These are phyloP conservation scores for Elsinoe fawcettii DNA, from an alignment of 2,329 filamentous ascomycete species.

Conservation along the genomic window DNA sequence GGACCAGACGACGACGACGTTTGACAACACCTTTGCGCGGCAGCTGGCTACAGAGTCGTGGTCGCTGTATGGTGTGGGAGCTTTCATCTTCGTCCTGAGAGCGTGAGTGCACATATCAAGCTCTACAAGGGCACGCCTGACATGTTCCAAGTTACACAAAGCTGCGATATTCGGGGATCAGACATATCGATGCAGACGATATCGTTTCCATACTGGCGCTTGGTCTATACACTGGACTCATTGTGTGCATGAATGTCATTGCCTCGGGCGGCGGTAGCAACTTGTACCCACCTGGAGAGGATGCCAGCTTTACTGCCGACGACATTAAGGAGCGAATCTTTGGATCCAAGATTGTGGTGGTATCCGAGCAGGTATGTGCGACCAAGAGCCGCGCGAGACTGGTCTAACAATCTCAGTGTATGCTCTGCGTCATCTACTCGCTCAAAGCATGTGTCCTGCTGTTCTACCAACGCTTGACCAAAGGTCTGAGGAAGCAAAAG, in stretches of 20 bases:
- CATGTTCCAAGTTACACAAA: constrained; percentile 16
- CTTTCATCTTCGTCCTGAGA: constrained; percentile 17
- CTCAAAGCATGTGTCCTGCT: constrained; percentile 51
- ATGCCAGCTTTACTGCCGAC: constrained; percentile 30
- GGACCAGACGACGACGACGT: constrained; percentile 14
- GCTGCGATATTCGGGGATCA: constrained; percentile 14
- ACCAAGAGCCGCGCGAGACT: not conserved
- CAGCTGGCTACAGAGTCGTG: constrained; percentile 19
- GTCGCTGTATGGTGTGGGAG: constrained; percentile 19
- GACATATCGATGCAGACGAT: constrained; percentile 18
- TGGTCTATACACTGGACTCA: constrained; percentile 34
- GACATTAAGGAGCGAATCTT: constrained; percentile 38
- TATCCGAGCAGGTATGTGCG: constrained; percentile 36
- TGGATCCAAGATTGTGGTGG: constrained; percentile 38
- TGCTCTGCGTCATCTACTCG: constrained; percentile 51
- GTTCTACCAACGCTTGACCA: constrained; percentile 50
- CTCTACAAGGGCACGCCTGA: not conserved
- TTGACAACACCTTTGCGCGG: constrained; percentile 11
- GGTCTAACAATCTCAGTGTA: constrained; percentile 38
- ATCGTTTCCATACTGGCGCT: constrained; percentile 19
- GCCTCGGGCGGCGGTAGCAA: constrained; percentile 37
- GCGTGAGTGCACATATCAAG: constrained; percentile 15
- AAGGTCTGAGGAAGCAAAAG: constrained; percentile 40
- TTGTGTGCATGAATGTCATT: constrained; percentile 37
- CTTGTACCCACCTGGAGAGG: constrained; percentile 34